Conservation (phyloP, 108 stramenopile species). For the Cyclotella baltica region DNA sequence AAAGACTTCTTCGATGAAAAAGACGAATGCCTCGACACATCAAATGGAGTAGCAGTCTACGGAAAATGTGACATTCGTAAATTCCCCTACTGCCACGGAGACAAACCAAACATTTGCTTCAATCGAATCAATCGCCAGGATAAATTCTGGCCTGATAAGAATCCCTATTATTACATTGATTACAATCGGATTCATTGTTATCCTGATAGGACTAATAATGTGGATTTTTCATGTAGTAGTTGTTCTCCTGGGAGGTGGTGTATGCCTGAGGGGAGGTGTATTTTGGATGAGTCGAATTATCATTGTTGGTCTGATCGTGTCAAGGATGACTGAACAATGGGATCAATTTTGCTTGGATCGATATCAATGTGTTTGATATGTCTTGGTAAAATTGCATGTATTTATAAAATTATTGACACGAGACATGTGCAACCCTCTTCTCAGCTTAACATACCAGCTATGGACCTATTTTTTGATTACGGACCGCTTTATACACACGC, state of each 20-base stretch:
- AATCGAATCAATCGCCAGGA: constrained; percentile 62
- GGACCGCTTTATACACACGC: too few species aligned
- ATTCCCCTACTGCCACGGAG: constrained; percentile 52
- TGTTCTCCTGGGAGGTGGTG: constrained; percentile 60
- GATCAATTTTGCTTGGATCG: background rate
- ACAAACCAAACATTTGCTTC: constrained; percentile 55
- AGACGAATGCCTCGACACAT: constrained; percentile 41
- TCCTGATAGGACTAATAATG: constrained; percentile 41
- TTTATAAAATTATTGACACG: too few species aligned
- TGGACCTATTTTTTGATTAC: too few species aligned
- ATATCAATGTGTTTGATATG: background rate
- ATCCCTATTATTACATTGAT: constrained; percentile 63
- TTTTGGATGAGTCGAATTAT: constrained; percentile 53
- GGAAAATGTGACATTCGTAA: constrained; percentile 51
- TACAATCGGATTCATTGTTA: constrained; percentile 59
- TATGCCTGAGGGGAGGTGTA: constrained; percentile 50
- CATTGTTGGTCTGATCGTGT: constrained; percentile 34
- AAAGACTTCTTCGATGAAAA: constrained; percentile 42
- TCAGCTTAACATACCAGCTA: too few species aligned
- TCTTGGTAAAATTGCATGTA: too few species aligned
- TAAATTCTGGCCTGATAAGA: constrained; percentile 55
- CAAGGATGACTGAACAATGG: background rate
- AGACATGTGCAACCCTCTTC: too few species aligned
- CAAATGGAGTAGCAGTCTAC: constrained; percentile 26
- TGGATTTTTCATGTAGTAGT: constrained; percentile 54